A percentile compares a stretch with the other conserved stretches of the same genome.
phyloP scores from a whole-genome alignment of 176 grass and related monocot species.

The Phragmites australis region DNA sequence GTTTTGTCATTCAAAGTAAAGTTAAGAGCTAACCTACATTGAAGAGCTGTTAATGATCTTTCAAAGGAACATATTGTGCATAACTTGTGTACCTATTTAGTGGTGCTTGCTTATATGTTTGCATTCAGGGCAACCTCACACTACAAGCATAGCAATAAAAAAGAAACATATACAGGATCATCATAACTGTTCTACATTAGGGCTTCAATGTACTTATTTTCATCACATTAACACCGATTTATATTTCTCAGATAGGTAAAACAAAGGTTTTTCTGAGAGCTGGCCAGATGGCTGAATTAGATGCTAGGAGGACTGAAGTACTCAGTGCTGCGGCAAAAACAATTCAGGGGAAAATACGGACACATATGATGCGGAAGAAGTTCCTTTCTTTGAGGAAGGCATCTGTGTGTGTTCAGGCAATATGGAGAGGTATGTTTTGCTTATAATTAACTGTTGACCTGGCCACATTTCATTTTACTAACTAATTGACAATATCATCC shows the following conservation, averaged over 20 bases:
- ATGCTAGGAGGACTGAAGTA: slow-evolving; percentile 95
- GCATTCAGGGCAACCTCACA: background rate
- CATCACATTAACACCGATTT: slow-evolving; percentile 31
- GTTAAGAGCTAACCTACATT: slow-evolving; percentile 22
- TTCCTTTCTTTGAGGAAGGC: slow-evolving; percentile 83
- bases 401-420: slow-evolving; percentile 75
- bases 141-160: background rate
- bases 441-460: slow-evolving; percentile 21
- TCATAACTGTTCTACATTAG: background rate
- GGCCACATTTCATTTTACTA: slow-evolving; percentile 18
- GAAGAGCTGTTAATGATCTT: slow-evolving; percentile 10
- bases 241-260: slow-evolving; percentile 83
- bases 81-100: background rate
- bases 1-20: background rate
- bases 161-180: background rate
- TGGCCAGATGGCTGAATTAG: slow-evolving; percentile 98
- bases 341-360: slow-evolving; percentile 92
- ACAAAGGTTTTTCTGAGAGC: slow-evolving; percentile 99
- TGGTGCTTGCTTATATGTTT: slow-evolving; percentile 18
- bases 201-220: slow-evolving; percentile 22
- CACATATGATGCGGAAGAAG: slow-evolving; percentile 85
- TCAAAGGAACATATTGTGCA: background rate
- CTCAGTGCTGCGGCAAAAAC: slow-evolving; percentile 85
- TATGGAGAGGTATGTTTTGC: slow-evolving; percentile 86
- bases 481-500: slow-evolving; percentile 17